These are phyloP conservation scores for Fallopia convolvulus DNA, from an alignment of 148 eudicot genomes.

Conservation along the genomic window DNA sequence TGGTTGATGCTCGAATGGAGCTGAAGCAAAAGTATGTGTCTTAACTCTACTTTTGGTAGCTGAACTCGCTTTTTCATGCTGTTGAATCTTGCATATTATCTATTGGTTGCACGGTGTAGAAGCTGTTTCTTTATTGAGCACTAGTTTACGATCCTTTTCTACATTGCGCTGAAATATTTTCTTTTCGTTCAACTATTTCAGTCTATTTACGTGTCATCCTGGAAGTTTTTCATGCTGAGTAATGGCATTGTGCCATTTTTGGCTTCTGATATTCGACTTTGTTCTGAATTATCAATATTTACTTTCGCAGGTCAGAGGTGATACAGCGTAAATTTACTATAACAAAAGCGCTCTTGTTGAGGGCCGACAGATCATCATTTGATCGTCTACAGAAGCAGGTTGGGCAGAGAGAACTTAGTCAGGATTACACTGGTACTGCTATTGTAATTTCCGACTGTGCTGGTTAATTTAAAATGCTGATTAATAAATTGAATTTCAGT, in stretches of 20 bases:
- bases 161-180: not conserved
- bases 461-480: not conserved
- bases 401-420: slow-evolving; percentile 2
- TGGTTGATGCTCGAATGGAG: slow-evolving; percentile 52
- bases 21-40: slow-evolving; percentile 55
- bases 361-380: slow-evolving; percentile 71
- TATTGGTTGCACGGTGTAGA: not conserved
- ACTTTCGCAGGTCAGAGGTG: slow-evolving; percentile 40
- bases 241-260: not conserved
- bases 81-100: not conserved
- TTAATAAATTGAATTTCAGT: slow-evolving; percentile 25
- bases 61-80: not conserved
- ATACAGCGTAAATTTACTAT: slow-evolving; percentile 60
- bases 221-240: not conserved
- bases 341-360: slow-evolving; percentile 52
- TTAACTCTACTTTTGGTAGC: not conserved
- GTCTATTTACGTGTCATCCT: not conserved
- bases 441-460: not conserved
- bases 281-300: not conserved
- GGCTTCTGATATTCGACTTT: not conserved
- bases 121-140: not conserved
- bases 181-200: not conserved
- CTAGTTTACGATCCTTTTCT: not conserved
- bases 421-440: not conserved
- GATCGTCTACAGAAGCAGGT: slow-evolving; percentile 71